Evolutionary conservation across 1,284 basidiomycete genomes (phyloP).

Genomic region (Macrocystidia cucumis): DNA sequence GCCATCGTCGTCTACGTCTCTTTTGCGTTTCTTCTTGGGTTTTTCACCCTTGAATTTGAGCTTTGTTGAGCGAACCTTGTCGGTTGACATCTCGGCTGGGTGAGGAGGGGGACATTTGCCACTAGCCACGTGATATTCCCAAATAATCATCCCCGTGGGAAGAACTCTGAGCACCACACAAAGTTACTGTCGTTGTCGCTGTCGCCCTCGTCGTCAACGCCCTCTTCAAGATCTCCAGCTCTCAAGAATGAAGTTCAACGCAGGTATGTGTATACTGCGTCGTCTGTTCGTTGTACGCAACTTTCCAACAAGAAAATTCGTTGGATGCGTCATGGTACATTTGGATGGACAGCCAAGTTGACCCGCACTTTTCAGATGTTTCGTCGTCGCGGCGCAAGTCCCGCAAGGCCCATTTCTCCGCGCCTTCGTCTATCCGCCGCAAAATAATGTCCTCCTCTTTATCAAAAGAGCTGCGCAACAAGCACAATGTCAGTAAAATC

Average conservation of each 20-base stretch:
- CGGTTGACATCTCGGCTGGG: constrained; percentile 29
- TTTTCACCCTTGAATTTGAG: constrained; percentile 88
- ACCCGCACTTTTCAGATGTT: constrained; percentile 47
- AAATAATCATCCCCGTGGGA: constrained; percentile 26
- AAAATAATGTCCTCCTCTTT: constrained; percentile 98
- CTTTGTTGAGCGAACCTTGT: constrained; percentile 57
- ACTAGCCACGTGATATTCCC: constrained; percentile 17
- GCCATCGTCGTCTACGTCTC: constrained; percentile 44
- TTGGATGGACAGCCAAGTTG: constrained; percentile 38
- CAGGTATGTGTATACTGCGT: constrained; percentile 46
- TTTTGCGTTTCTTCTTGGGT: constrained; percentile 71
- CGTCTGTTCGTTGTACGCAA: too few species aligned
- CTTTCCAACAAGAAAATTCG: too few species aligned
- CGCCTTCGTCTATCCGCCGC: constrained; percentile 89
- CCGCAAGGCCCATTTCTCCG: constrained; percentile 94
- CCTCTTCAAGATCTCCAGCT: constrained; percentile 48
- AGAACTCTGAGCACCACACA: constrained; percentile 10
- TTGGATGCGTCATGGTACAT: too few species aligned
- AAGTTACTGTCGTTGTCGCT: too few species aligned
- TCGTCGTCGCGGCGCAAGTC: constrained; percentile 92
- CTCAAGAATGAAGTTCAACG: constrained; percentile 70
- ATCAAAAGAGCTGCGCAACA: constrained; percentile 89
- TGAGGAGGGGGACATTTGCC: neutral
- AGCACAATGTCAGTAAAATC: constrained; percentile 76
- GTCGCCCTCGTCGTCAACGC: constrained; percentile 35